Percentiles rank a stretch among this genome's conserved stretches.
These are phyloP conservation scores for Cardamine chenopodiifolia DNA, from an alignment of 345 rosid species.

Conservation along the genomic window DNA sequence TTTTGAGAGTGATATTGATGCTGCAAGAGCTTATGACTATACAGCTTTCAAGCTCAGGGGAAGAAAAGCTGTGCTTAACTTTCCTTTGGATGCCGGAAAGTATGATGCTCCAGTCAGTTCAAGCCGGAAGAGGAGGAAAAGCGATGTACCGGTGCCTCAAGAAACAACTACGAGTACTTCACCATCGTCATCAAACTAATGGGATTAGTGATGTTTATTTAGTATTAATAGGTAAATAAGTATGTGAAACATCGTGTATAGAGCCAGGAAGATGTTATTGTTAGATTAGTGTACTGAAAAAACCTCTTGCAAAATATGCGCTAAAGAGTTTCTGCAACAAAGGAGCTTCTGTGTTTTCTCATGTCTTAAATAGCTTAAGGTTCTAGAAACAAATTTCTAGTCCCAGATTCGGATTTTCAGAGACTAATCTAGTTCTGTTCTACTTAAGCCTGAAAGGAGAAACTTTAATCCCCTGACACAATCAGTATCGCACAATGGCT, in stretches of 20 bases:
- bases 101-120: slow-evolving; percentile 50
- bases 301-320: slow-evolving; percentile 23
- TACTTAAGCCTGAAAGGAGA: slow-evolving; percentile 13
- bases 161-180: slow-evolving; percentile 20
- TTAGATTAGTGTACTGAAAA: slow-evolving; percentile 29
- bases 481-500: background rate
- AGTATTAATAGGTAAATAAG: slow-evolving; percentile 26
- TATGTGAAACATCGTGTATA: slow-evolving; percentile 27
- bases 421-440: background rate
- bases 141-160: slow-evolving; percentile 27
- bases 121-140: slow-evolving; percentile 60
- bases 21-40: slow-evolving; percentile 87
- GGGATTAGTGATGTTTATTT: slow-evolving; percentile 6
- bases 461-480: background rate
- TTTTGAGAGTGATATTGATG: slow-evolving; percentile 67
- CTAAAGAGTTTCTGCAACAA: slow-evolving; percentile 30
- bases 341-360: slow-evolving; percentile 32
- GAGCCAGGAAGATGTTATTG: slow-evolving; percentile 25
- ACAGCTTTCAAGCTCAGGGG: slow-evolving; percentile 91
- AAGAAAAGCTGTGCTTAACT: slow-evolving; percentile 80
- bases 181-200: slow-evolving; percentile 33
- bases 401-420: background rate
- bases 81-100: slow-evolving; percentile 78
- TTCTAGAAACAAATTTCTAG: slow-evolving; percentile 24
- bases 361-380: slow-evolving; percentile 7